A percentile compares a stretch with the other conserved stretches of the same genome.
These are phyloP conservation scores for Sarcodon sp. DNA, from an alignment of 768 basidiomycete genomes.

Conservation along the genomic window DNA sequence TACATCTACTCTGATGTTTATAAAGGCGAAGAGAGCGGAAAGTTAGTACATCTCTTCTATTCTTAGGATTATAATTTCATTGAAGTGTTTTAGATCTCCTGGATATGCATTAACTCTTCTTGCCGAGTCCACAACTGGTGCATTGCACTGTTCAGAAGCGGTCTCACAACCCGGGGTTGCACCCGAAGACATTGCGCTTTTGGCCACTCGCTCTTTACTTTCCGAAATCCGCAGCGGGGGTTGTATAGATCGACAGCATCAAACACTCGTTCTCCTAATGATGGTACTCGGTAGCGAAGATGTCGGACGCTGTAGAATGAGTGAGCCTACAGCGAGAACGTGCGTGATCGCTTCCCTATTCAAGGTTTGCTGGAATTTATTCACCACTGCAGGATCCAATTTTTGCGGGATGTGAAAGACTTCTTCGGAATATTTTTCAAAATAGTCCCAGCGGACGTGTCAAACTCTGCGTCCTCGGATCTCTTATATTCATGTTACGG, in stretches of 20 bases:
- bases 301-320: constrained; percentile 82
- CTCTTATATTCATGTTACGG: constrained; percentile 86
- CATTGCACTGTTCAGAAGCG: constrained; percentile 78
- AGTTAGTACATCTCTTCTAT: constrained; percentile 36
- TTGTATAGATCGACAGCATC: constrained; percentile 85
- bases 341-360: constrained; percentile 8
- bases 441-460: constrained; percentile 48
- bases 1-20: constrained; percentile 98
- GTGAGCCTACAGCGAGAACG: constrained; percentile 74
- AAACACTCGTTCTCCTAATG: constrained; percentile 71
- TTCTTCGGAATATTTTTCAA: constrained; percentile 94
- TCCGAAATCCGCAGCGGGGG: constrained; percentile 73
- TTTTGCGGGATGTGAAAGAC: constrained; percentile 67
- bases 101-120: constrained; percentile 88
- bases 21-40: constrained; percentile 94
- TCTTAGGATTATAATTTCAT: not conserved
- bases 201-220: constrained; percentile 69
- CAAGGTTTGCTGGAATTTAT: constrained; percentile 3
- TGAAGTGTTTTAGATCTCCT: constrained; percentile 57
- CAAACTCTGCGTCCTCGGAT: constrained; percentile 38
- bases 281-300: constrained; percentile 98
- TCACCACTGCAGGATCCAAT: constrained; percentile 61
- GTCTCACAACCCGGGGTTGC: constrained; percentile 71
- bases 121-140: constrained; percentile 86
- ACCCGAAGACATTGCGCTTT: constrained; percentile 86